Percentiles rank a stretch among this genome's conserved stretches.
Conservation (phyloP, 2,329 filamentous ascomycete species). For the Calonectria naviculata region DNA sequence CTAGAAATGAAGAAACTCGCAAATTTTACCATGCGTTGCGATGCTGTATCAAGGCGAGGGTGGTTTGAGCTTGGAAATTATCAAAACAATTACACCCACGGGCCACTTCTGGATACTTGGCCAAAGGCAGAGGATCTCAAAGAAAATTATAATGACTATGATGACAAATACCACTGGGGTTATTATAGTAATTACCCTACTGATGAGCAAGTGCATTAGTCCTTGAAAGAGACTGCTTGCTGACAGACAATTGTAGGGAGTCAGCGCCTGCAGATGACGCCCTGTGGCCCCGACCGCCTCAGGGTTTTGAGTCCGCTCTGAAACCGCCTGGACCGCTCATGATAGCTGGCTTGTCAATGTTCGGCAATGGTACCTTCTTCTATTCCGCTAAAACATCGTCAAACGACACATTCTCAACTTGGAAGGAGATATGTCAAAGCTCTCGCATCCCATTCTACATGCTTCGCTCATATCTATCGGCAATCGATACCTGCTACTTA, state of each 20-base stretch:
- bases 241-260: not conserved
- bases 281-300: not conserved
- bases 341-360: slow-evolving; percentile 19
- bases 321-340: slow-evolving; percentile 21
- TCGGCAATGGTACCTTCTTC: slow-evolving; percentile 23
- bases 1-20: too few species aligned
- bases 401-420: not conserved
- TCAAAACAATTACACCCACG: not conserved
- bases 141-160: slow-evolving; percentile 5
- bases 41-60: slow-evolving; percentile 26
- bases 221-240: not conserved
- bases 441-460: not conserved
- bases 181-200: not conserved
- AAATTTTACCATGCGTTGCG: slow-evolving; percentile 10
- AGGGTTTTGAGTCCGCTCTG: not conserved
- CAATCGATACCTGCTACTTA: too few species aligned
- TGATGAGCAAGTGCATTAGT: not conserved
- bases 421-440: slow-evolving; percentile 5
- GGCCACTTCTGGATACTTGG: slow-evolving; percentile 13
- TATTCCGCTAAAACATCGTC: not conserved
- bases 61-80: slow-evolving; percentile 28
- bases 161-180: not conserved
- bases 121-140: not conserved
- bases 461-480: too few species aligned
- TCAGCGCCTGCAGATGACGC: not conserved